Evolutionary conservation across 1,139 yeast genomes (phyloP).

Genomic region (Magnusiomyces paraingens): DNA sequence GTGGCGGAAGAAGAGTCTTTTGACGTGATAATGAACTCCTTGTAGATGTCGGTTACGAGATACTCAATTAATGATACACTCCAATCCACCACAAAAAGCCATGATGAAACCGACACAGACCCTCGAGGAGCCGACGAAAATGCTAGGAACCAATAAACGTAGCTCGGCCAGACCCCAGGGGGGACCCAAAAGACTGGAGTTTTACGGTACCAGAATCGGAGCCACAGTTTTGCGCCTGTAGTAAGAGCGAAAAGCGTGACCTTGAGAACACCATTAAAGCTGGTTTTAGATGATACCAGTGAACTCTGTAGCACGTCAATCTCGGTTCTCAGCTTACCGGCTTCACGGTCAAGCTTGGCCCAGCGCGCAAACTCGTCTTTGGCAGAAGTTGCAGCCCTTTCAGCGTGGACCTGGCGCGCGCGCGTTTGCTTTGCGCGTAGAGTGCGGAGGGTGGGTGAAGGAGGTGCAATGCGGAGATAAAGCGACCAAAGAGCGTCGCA

Average conservation of each 20-base stretch:
- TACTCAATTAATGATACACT: conserved; percentile 17
- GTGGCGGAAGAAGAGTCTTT: too few relatives aligned
- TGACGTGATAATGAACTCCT: too few relatives aligned
- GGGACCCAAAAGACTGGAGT: conserved; percentile 58
- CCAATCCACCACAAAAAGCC: conserved; percentile 34
- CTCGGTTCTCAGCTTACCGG: conserved; percentile 52
- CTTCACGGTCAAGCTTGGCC: conserved; percentile 81
- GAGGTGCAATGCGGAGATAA: conserved; percentile 35
- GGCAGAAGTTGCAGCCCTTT: conserved; percentile 63
- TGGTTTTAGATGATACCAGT: conserved; percentile 37
- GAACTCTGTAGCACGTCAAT: conserved; percentile 39
- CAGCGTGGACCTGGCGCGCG: conserved; percentile 43
- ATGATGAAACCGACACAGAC: conserved; percentile 35
- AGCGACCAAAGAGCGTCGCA: conserved; percentile 36
- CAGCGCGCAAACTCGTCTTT: conserved; percentile 94
- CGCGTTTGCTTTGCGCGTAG: conserved; percentile 41
- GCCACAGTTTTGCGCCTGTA: conserved; percentile 38
- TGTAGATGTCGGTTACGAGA: too few relatives aligned
- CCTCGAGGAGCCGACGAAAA: conserved; percentile 51
- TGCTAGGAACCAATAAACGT: conserved; percentile 51
- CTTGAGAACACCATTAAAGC: conserved; percentile 32
- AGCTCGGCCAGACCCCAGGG: conserved; percentile 48
- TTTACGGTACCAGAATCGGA: conserved; percentile 53
- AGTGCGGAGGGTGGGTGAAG: conserved; percentile 33
- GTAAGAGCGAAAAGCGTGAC: conserved; percentile 28